Percentiles rank a stretch among this genome's conserved stretches.
phyloP scores from a whole-genome alignment of 2,329 filamentous ascomycete genomes.

The Blastomyces parvus region DNA sequence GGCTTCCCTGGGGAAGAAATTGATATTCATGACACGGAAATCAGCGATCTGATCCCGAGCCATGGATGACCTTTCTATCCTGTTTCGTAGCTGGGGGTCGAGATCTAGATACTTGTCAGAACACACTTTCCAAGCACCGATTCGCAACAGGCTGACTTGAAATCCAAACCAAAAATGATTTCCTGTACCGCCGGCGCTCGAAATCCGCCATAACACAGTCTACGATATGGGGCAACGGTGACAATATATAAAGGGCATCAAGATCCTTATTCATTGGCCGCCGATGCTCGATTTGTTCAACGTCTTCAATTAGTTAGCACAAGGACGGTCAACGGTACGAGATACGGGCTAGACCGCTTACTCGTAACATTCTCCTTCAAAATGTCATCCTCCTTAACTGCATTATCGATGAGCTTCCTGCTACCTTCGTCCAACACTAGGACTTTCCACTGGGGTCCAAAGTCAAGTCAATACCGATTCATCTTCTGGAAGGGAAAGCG shows the following conservation, averaged over 20 bases:
- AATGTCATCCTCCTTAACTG: constrained; percentile 90
- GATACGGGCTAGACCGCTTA: constrained; percentile 39
- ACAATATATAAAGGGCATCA: constrained; percentile 89
- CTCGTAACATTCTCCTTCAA: constrained; percentile 94
- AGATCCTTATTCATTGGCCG: constrained; percentile 76
- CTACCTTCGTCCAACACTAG: constrained; percentile 78
- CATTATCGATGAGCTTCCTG: constrained; percentile 79
- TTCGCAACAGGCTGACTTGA: constrained; percentile 39
- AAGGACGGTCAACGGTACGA: constrained; percentile 10
- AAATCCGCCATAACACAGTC: constrained; percentile 92
- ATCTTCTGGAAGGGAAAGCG: constrained; percentile 18
- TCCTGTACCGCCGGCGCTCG: constrained; percentile 70
- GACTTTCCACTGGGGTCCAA: constrained; percentile 74
- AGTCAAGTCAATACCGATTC: constrained; percentile 20
- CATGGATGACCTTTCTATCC: constrained; percentile 61
- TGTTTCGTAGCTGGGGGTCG: constrained; percentile 58
- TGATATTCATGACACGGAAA: constrained; percentile 73
- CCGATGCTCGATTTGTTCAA: constrained; percentile 84
- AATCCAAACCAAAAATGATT: constrained; percentile 77
- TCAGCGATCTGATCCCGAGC: constrained; percentile 66
- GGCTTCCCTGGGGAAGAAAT: constrained; percentile 85
- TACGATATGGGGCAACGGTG: constrained; percentile 76
- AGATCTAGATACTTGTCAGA: constrained; percentile 43
- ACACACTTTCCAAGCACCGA: neutral
- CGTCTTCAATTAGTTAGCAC: constrained; percentile 49